phyloP scores from a whole-genome alignment of 192 early-diverging fungal genomes.

The Coemansia sp. region DNA sequence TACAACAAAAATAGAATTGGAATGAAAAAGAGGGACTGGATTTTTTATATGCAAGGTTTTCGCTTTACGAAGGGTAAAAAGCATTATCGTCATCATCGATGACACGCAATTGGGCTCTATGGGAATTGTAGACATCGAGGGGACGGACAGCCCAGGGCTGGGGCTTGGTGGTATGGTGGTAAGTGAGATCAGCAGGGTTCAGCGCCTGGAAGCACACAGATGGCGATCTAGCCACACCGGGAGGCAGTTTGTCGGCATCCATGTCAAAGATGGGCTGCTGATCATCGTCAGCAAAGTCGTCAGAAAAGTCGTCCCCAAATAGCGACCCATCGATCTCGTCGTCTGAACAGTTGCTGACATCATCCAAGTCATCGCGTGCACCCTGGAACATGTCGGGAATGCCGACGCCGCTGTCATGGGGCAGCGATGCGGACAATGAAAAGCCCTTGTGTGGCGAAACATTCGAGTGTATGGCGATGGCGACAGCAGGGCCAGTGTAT shows the following conservation, averaged over 20 bases:
- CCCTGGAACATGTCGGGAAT: constrained; percentile 10
- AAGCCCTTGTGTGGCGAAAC: not conserved
- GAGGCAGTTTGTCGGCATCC: constrained; percentile 30
- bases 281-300: constrained; percentile 6
- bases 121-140: constrained; percentile 27
- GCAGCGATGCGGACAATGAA: not conserved
- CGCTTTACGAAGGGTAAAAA: constrained; percentile 25
- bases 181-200: constrained; percentile 21
- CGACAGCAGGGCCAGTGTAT: not conserved
- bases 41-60: not conserved
- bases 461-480: constrained; percentile 5
- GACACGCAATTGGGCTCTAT: constrained; percentile 41
- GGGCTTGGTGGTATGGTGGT: constrained; percentile 26
- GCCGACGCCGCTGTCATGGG: constrained; percentile 13
- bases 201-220: constrained; percentile 6
- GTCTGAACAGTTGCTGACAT: not conserved
- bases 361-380: not conserved
- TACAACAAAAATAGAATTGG: constrained; percentile 12
- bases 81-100: constrained; percentile 54
- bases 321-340: constrained; percentile 8
- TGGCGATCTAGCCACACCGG: not conserved
- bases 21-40: constrained; percentile 6
- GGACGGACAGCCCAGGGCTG: constrained; percentile 48
- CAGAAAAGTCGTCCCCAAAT: not conserved
- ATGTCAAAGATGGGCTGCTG: constrained; percentile 36